These are phyloP conservation scores for Erysimum cheiranthoides DNA, from an alignment of 345 rosid species.

Conservation along the genomic window DNA sequence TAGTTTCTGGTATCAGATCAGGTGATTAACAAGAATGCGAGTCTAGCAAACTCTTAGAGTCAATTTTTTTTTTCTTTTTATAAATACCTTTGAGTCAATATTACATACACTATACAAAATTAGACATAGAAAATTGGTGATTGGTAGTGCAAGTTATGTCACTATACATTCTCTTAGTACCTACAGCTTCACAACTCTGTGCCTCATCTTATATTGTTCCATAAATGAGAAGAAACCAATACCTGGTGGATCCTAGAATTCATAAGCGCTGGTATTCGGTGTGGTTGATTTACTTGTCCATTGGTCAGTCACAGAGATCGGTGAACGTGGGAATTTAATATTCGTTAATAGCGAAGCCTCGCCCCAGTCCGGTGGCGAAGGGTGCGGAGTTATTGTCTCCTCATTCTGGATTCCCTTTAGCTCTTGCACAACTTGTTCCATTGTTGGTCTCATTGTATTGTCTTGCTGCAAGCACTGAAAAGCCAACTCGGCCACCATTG, in stretches of 20 bases:
- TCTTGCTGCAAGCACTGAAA: conserved; percentile 68
- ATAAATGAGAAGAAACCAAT: conserved; percentile 27
- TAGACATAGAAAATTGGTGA: conserved; percentile 29
- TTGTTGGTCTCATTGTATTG: conserved; percentile 60
- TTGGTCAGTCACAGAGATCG: conserved; percentile 58
- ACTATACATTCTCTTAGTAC: conserved; percentile 39
- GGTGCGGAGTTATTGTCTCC: conserved; percentile 39
- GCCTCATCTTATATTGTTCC: conserved; percentile 15
- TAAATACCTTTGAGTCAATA: conserved; percentile 6
- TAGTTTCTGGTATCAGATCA: conserved; percentile 1
- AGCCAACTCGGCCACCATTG: conserved; percentile 62
- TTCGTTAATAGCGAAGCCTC: conserved; percentile 48
- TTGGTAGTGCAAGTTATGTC: conserved; percentile 27
- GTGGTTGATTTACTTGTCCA: conserved; percentile 60
- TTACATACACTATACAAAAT: conserved; percentile 25
- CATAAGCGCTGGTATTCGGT: conserved; percentile 46
- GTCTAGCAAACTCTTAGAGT: conserved; percentile 25
- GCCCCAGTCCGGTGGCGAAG: conserved; percentile 52
- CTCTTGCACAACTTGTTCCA: conserved; percentile 58
- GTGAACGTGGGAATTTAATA: conserved; percentile 53
- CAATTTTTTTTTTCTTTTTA: conserved; percentile 18
- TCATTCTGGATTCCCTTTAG: conserved; percentile 47
- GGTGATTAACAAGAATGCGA: conserved; percentile 7
- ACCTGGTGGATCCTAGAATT: conserved; percentile 25
- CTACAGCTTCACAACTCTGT: conserved; percentile 20